Percentiles rank a stretch among this genome's conserved stretches.
Evolutionary conservation across 2,329 filamentous ascomycete genomes (phyloP).

Genomic region (Fusarium paranaense): DNA sequence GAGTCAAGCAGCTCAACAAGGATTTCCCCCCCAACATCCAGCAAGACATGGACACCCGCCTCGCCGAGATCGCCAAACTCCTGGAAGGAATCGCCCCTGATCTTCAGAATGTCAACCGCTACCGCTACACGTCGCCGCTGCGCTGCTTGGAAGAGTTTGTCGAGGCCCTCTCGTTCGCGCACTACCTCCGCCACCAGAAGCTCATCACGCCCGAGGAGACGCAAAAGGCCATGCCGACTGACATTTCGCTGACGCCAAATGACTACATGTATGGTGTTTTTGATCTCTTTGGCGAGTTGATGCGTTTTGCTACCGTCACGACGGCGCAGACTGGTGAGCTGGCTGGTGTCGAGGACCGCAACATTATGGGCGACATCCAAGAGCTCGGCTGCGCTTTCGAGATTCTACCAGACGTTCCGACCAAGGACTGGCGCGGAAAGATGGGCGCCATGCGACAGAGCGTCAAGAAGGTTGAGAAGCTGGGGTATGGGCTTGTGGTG

Average conservation of each 20-base stretch:
- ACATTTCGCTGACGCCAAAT: constrained; percentile 76
- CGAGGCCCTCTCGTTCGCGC: constrained; percentile 88
- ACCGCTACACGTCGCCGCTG: constrained; percentile 84
- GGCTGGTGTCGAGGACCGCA: constrained; percentile 57
- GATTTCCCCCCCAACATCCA: constrained; percentile 75
- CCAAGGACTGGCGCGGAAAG: constrained; percentile 78
- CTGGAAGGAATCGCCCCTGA: constrained; percentile 78
- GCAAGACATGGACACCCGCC: constrained; percentile 76
- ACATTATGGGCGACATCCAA: constrained; percentile 85
- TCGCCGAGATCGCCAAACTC: constrained; percentile 76
- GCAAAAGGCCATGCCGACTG: constrained; percentile 58
- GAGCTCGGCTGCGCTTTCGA: constrained; percentile 82
- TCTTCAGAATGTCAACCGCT: constrained; percentile 80
- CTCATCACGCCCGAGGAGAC: constrained; percentile 78
- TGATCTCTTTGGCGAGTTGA: constrained; percentile 94
- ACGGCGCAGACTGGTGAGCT: constrained; percentile 78
- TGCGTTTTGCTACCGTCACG: constrained; percentile 93
- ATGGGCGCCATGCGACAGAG: constrained; percentile 86
- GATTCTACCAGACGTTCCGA: constrained; percentile 70
- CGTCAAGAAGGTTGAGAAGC: constrained; percentile 92
- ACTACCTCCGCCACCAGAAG: constrained; percentile 84
- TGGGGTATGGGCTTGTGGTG: constrained; percentile 88
- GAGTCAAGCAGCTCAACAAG: constrained; percentile 72
- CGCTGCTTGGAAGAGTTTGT: constrained; percentile 94
- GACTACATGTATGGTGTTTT: constrained; percentile 94